Conservation (phyloP, 768 basidiomycete genomes). For the Leccinum imitatum region DNA sequence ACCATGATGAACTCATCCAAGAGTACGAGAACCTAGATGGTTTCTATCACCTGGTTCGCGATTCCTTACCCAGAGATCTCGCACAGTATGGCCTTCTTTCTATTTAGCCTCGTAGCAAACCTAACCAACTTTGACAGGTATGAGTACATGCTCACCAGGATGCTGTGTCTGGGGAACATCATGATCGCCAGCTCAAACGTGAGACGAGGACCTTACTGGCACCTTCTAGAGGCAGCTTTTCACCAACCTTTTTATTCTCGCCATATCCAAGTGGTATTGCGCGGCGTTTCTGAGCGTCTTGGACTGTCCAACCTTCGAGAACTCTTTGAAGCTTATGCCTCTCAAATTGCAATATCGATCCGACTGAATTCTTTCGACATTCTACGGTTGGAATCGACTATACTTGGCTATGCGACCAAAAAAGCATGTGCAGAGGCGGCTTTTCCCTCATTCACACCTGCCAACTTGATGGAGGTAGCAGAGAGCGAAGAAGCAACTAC, state of each 20-base stretch:
- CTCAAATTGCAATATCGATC: constrained; percentile 72
- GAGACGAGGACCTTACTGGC: constrained; percentile 84
- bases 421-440: constrained; percentile 66
- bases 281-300: constrained; percentile 61
- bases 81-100: constrained; percentile 43
- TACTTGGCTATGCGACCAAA: constrained; percentile 74
- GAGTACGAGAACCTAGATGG: constrained; percentile 24
- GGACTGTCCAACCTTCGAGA: constrained; percentile 59
- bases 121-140: constrained; percentile 45
- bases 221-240: constrained; percentile 70
- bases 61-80: constrained; percentile 43
- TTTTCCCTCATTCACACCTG: constrained; percentile 66
- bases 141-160: constrained; percentile 73
- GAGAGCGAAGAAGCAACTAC: constrained; percentile 25
- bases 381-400: constrained; percentile 59
- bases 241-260: constrained; percentile 30
- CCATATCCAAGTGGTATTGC: constrained; percentile 51
- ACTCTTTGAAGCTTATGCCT: constrained; percentile 78
- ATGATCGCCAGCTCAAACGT: constrained; percentile 76
- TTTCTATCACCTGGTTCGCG: constrained; percentile 48
- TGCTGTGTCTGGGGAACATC: constrained; percentile 70
- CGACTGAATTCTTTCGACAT: constrained; percentile 49
- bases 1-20: constrained; percentile 30
- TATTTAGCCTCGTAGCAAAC: constrained; percentile 6
- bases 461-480: constrained; percentile 53